Percentiles rank a stretch among this genome's conserved stretches.
Evolutionary conservation across 495 filamentous ascomycete species (phyloP).

Genomic region (Neurospora sp.): DNA sequence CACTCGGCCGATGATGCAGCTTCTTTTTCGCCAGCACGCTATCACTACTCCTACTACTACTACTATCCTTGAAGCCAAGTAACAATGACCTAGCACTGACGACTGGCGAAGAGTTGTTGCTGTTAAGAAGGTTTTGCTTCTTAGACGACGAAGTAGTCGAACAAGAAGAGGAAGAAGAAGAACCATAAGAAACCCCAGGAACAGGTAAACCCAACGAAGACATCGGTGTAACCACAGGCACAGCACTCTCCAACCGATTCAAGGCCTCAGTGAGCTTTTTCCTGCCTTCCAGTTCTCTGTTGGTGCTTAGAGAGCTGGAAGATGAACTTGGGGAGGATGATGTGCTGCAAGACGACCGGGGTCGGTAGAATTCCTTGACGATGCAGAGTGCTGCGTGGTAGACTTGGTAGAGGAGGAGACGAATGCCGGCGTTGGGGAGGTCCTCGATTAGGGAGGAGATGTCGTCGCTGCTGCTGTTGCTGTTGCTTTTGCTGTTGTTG

Average conservation of each 20-base stretch:
- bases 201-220: too few relatives aligned
- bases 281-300: conserved; percentile 35
- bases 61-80: background rate
- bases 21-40: conserved; percentile 11
- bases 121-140: background rate
- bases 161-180: background rate
- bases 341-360: conserved; percentile 10
- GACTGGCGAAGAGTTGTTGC: background rate
- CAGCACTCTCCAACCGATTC: conserved; percentile 4
- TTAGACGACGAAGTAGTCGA: background rate
- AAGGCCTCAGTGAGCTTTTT: conserved; percentile 31
- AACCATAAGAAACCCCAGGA: too few relatives aligned
- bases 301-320: conserved; percentile 18
- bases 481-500: background rate
- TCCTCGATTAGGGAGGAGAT: conserved; percentile 24
- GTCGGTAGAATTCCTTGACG: conserved; percentile 40
- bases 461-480: background rate
- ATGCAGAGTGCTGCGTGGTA: conserved; percentile 37
- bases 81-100: background rate
- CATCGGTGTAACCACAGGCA: background rate
- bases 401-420: conserved; percentile 38
- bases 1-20: conserved; percentile 21
- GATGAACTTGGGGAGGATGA: background rate
- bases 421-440: conserved; percentile 18
- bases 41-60: background rate